Evolutionary conservation across 169 alveolate genomes (phyloP).

Genomic region (Cryptosporidium canis): DNA sequence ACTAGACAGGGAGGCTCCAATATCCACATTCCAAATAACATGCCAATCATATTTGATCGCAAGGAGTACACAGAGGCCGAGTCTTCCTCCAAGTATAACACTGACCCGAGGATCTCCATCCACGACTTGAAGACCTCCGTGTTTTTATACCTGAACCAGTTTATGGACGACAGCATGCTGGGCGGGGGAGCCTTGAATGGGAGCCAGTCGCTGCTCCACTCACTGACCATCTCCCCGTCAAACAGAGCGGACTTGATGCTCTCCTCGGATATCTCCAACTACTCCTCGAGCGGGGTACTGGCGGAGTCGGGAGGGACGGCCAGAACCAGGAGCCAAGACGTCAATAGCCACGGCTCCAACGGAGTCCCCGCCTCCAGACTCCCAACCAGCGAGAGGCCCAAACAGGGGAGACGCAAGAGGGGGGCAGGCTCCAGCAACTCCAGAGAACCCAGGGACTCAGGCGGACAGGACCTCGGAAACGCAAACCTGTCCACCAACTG

Average conservation of each 20-base stretch:
- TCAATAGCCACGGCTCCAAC: too few species aligned
- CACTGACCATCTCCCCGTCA: slow-evolving; percentile 26
- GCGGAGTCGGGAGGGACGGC: not conserved
- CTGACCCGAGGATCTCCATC: slow-evolving; percentile 27
- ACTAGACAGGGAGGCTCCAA: not conserved
- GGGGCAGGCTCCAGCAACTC: slow-evolving; percentile 6
- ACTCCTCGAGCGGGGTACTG: not conserved
- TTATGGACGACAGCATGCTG: not conserved
- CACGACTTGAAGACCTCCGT: not conserved
- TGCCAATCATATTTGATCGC: slow-evolving; percentile 46
- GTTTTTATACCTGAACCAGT: slow-evolving; percentile 30
- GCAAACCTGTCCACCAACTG: too few species aligned
- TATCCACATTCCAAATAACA: slow-evolving; percentile 23
- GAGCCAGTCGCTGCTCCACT: not conserved
- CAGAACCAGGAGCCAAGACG: too few species aligned
- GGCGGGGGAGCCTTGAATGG: not conserved
- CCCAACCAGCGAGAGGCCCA: slow-evolving; percentile 2
- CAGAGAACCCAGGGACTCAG: too few species aligned
- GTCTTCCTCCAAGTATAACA: not conserved
- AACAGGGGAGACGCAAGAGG: slow-evolving; percentile 6
- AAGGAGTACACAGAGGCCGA: not conserved
- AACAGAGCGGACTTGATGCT: not conserved
- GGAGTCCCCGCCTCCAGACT: too few species aligned
- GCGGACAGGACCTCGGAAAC: too few species aligned
- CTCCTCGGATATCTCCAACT: not conserved